Percentiles rank a stretch among this genome's conserved stretches.
Evolutionary conservation across 306 rosid species (phyloP).

Genomic region (Cucumis hystrix): DNA sequence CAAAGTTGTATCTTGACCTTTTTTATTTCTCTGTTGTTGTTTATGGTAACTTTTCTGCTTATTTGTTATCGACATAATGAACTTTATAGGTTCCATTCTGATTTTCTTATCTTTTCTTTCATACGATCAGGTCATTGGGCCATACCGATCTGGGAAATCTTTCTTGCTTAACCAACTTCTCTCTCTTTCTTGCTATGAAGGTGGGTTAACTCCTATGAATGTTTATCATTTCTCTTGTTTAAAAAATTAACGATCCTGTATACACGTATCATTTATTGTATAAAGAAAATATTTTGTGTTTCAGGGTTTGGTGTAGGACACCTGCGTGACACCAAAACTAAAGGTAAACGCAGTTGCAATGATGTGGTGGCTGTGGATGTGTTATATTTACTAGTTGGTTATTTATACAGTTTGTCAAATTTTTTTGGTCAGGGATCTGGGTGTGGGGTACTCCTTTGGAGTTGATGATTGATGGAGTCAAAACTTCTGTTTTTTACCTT

Average conservation of each 20-base stretch:
- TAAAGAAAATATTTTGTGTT: conserved; percentile 8
- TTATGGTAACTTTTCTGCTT: background rate
- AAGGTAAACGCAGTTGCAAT: conserved; percentile 40
- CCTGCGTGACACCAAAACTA: conserved; percentile 93
- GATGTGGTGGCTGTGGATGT: conserved; percentile 16
- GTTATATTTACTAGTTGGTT: background rate
- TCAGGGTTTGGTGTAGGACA: conserved; percentile 98
- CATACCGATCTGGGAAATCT: conserved; percentile 92
- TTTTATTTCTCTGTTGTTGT: background rate
- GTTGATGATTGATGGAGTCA: conserved; percentile 66
- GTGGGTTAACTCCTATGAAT: conserved; percentile 21
- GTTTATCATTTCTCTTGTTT: background rate
- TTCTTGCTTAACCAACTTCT: conserved; percentile 95
- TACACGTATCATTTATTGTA: background rate
- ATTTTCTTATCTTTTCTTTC: background rate
- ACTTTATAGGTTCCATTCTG: background rate
- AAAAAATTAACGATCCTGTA: background rate
- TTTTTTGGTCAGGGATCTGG: conserved; percentile 71
- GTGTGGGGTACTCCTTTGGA: conserved; percentile 91
- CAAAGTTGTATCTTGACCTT: background rate
- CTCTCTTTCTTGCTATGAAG: conserved; percentile 94
- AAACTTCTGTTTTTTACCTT: conserved; percentile 79
- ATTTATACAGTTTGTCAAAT: background rate
- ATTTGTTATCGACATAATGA: background rate
- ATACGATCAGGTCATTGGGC: conserved; percentile 76